These are phyloP conservation scores for Prototheca cutis DNA, from an alignment of 163 green algal species.

Conservation along the genomic window DNA sequence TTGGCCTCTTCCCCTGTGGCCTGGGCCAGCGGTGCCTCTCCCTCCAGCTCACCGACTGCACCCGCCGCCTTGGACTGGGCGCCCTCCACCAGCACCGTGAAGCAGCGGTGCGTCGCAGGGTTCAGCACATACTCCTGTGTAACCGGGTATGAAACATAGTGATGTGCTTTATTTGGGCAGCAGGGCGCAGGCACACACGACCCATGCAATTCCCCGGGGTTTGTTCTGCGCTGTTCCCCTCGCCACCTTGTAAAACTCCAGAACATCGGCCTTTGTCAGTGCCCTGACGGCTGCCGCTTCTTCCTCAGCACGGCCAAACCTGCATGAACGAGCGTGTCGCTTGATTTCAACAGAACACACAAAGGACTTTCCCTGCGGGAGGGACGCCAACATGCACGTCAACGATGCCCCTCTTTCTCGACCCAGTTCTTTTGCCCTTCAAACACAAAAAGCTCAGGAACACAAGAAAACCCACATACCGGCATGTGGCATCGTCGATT, in stretches of 20 bases:
- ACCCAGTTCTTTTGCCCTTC: too few relatives aligned
- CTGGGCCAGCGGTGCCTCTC: not conserved
- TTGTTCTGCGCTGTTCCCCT: not conserved
- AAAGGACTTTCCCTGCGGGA: not conserved
- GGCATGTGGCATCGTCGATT: conserved; percentile 50
- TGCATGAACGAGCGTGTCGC: not conserved
- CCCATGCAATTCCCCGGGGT: not conserved
- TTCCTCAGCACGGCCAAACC: conserved; percentile 31
- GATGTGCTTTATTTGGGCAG: too few relatives aligned
- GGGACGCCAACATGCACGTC: not conserved
- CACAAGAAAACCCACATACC: conserved; percentile 9
- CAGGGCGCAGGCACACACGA: too few relatives aligned
- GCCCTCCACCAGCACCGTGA: conserved; percentile 24
- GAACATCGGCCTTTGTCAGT: conserved; percentile 44
- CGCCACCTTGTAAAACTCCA: conserved; percentile 36
- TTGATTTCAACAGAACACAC: not conserved
- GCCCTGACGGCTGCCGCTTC: conserved; percentile 53
- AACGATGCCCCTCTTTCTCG: not conserved
- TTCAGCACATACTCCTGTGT: conserved; percentile 22
- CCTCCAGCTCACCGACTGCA: not conserved
- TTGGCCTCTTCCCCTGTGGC: not conserved
- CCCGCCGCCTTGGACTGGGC: not conserved
- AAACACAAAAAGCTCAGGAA: too few relatives aligned
- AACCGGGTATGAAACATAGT: too few relatives aligned
- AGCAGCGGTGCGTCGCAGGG: conserved; percentile 22